phyloP scores from a whole-genome alignment of 345 rosid genomes.

The Aegle marmelos region DNA sequence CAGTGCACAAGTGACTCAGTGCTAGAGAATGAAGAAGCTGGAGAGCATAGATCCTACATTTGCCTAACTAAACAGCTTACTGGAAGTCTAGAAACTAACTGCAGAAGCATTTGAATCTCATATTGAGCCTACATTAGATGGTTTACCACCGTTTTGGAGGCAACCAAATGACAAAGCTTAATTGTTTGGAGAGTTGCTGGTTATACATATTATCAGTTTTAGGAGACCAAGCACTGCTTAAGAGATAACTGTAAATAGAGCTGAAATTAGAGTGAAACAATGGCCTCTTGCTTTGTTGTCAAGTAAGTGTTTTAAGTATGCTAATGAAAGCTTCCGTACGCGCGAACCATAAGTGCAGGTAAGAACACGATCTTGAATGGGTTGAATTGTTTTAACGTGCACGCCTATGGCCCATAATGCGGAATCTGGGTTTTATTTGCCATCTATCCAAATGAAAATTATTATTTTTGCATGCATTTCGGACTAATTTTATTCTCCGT shows the following conservation, averaged over 20 bases:
- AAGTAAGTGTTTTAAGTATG: neutral
- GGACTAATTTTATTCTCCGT: too few relatives aligned
- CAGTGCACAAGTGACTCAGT: slow-evolving; percentile 22
- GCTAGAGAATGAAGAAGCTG: neutral
- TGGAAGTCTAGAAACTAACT: neutral
- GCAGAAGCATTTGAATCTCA: neutral
- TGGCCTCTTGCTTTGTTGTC: neutral
- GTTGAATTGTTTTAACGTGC: too few relatives aligned
- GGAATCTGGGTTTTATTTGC: neutral
- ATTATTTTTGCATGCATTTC: neutral
- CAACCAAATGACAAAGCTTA: too few relatives aligned
- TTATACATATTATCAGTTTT: neutral
- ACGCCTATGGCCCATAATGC: neutral
- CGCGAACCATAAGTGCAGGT: too few relatives aligned
- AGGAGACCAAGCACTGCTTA: neutral
- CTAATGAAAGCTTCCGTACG: too few relatives aligned
- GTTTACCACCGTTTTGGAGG: neutral
- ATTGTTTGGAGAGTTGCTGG: too few relatives aligned
- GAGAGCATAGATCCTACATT: neutral
- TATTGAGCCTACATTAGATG: too few relatives aligned
- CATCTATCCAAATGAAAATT: neutral
- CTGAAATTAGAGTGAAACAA: neutral
- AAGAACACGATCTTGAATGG: too few relatives aligned
- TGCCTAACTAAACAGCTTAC: too few relatives aligned
- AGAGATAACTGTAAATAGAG: neutral